phyloP scores from a whole-genome alignment of 345 rosid species.

The Theobroma cacao region DNA sequence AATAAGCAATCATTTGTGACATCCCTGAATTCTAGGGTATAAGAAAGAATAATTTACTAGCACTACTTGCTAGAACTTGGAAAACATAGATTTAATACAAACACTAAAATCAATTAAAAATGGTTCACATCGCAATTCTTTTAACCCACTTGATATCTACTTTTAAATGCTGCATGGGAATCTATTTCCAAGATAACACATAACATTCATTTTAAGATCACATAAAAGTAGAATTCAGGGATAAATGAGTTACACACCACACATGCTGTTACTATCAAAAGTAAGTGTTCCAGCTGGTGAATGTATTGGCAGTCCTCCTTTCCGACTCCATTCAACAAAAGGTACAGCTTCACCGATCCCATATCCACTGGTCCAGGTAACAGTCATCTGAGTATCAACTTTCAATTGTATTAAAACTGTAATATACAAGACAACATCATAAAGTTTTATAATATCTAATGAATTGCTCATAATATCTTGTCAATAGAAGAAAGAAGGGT shows the following conservation, averaged over 20 bases:
- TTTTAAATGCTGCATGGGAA: not conserved
- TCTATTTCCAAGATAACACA: not conserved
- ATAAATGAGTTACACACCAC: slow-evolving; percentile 39
- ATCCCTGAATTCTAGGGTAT: not conserved
- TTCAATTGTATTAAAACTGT: not conserved
- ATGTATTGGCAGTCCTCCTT: slow-evolving; percentile 35
- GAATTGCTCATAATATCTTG: not conserved
- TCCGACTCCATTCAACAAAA: slow-evolving; percentile 62
- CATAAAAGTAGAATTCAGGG: not conserved
- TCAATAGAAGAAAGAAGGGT: not conserved
- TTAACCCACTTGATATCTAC: not conserved
- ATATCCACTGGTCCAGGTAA: slow-evolving; percentile 84
- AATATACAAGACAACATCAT: not conserved
- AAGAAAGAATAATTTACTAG: not conserved
- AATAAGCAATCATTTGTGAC: not conserved
- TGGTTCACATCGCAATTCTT: not conserved
- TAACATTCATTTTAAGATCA: not conserved
- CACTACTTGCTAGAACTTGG: not conserved
- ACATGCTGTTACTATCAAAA: slow-evolving; percentile 46
- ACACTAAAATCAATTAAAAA: not conserved
- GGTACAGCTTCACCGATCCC: slow-evolving; percentile 53
- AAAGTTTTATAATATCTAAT: not conserved
- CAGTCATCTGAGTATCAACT: slow-evolving; percentile 52
- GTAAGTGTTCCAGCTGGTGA: slow-evolving; percentile 72
- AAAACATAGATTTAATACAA: not conserved